These are phyloP conservation scores for Magnaporthiopsis incrustans DNA, from an alignment of 2,329 filamentous ascomycete genomes.

Conservation along the genomic window DNA sequence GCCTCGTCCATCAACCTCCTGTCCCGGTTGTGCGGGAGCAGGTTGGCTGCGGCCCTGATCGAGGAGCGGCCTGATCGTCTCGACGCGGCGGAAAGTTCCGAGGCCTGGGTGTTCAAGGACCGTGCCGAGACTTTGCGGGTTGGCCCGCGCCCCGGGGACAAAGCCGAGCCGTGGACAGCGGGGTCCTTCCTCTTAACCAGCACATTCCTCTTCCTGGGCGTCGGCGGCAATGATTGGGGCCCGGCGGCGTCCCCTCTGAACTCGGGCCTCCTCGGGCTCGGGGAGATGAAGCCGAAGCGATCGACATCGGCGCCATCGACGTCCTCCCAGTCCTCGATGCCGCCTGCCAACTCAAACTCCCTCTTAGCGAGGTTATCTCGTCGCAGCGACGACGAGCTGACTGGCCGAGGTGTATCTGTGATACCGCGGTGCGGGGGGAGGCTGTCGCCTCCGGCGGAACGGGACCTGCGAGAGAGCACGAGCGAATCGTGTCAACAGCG, in stretches of 20 bases:
- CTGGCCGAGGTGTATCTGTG: conserved; percentile 31
- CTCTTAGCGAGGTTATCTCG: conserved; percentile 30
- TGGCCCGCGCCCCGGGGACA: conserved; percentile 35
- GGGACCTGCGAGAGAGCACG: conserved; percentile 12
- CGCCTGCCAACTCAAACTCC: conserved; percentile 45
- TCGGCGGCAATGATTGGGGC: conserved; percentile 25
- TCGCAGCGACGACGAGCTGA: conserved; percentile 35
- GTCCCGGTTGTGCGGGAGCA: conserved; percentile 53
- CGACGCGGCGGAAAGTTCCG: conserved; percentile 41
- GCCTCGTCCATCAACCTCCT: conserved; percentile 56
- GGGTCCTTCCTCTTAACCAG: conserved; percentile 31
- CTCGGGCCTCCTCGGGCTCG: conserved; percentile 33
- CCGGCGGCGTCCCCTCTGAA: conserved; percentile 23
- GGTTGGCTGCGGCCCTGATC: conserved; percentile 49
- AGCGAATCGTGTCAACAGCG: conserved; percentile 15
- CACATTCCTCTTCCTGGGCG: conserved; percentile 39
- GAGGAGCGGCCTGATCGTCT: conserved; percentile 46
- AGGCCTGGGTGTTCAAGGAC: conserved; percentile 50
- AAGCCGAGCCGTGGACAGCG: conserved; percentile 25
- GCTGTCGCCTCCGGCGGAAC: conserved; percentile 13
- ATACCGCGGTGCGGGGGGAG: conserved; percentile 19
- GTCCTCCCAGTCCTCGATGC: conserved; percentile 61
- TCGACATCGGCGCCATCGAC: conserved; percentile 54
- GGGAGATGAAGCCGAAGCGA: conserved; percentile 60
- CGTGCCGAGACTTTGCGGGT: conserved; percentile 48